A percentile compares a stretch with the other conserved stretches of the same genome.
These are phyloP conservation scores for Rhizopogon sp. DNA, from an alignment of 768 basidiomycete genomes.

Conservation along the genomic window DNA sequence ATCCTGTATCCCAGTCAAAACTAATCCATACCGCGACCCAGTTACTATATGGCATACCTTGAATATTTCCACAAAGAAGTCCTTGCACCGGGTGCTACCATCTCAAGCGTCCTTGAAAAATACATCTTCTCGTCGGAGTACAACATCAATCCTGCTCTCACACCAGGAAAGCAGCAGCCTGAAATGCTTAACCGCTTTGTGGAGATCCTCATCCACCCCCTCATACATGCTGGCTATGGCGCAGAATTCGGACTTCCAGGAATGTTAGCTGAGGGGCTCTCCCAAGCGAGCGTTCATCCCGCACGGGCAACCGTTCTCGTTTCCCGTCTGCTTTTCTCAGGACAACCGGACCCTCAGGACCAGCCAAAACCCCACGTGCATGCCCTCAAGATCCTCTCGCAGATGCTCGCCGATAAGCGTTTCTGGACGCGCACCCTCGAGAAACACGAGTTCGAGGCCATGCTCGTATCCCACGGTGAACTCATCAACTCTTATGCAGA, in stretches of 20 bases:
- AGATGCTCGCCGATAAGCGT: slow-evolving; percentile 47
- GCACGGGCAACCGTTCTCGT: slow-evolving; percentile 31
- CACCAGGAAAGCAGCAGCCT: slow-evolving; percentile 32
- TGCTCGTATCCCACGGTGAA: slow-evolving; percentile 32
- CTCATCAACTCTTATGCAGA: slow-evolving; percentile 38
- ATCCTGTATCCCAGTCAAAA: neutral
- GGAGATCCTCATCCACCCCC: slow-evolving; percentile 57
- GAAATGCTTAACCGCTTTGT: slow-evolving; percentile 58
- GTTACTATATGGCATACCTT: slow-evolving; percentile 28
- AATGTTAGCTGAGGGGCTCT: slow-evolving; percentile 64
- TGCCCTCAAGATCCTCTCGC: slow-evolving; percentile 50
- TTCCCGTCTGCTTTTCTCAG: slow-evolving; percentile 23
- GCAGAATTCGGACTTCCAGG: slow-evolving; percentile 61
- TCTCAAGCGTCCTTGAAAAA: slow-evolving; percentile 47
- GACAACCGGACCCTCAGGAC: slow-evolving; percentile 22
- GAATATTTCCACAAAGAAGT: slow-evolving; percentile 26
- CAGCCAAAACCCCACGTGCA: slow-evolving; percentile 27
- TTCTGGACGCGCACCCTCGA: slow-evolving; percentile 26
- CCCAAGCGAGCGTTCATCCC: slow-evolving; percentile 49
- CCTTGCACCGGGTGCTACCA: slow-evolving; percentile 21
- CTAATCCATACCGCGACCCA: slow-evolving; percentile 3
- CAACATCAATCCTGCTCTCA: slow-evolving; percentile 33
- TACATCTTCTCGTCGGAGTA: slow-evolving; percentile 52
- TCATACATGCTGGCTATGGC: slow-evolving; percentile 63
- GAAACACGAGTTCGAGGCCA: slow-evolving; percentile 30